Base-by-base conservation (phyloP, 257 asterid species). In the Paulownia fortunei region DNA sequence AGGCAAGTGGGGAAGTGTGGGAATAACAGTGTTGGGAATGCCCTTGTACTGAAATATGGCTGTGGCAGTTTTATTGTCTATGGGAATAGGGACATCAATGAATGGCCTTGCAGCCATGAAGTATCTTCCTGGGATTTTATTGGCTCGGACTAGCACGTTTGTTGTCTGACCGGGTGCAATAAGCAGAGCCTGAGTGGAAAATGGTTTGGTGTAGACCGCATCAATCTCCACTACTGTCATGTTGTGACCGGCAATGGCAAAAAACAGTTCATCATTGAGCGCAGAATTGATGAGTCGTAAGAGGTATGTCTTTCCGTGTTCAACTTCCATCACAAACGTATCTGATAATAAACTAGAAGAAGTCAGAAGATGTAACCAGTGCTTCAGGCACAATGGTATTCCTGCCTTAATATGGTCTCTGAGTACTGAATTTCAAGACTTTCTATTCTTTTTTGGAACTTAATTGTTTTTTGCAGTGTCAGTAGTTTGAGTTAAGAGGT, bases 111-210 rank as follows among this genome's bases (percentile, higher is more conserved):
- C 79, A 5, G 89, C 89, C 87, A 87, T 85, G 84, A 81, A 83
- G 76, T 87, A 87, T 46, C 91, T 44, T 6, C 81, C 81, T 0
- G 89, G 87, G 21, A 27, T 3, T 61, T 81, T 88, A 69, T 85
- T 79, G 19, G 91, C 85, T 4, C 76, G 86, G 73, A 85, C 80
- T 11, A 85, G 80, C 30, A 87, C 85, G 2, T 83, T 85, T 41
- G 91, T 87, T 0, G 89, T 87, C 8, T 87, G 91, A 6, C 91
- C 91, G 0, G 91, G 91, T 0, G 85, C 88, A 0, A 87, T 83
- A 2, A 87, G 73, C 0, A 87, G 49, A 11, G 88, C 69, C 9
- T 77, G 55, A 2, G 91, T 87, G 32, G 84, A 34, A 42, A 85
- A 87, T 41, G 86, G 88, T 71, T 85, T 85, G 1, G 89, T 87